Evolutionary conservation across 331 rosid genomes (phyloP), one percentile per base, ranked within the genome.

Genomic region (Cydonia oblonga): DNA sequence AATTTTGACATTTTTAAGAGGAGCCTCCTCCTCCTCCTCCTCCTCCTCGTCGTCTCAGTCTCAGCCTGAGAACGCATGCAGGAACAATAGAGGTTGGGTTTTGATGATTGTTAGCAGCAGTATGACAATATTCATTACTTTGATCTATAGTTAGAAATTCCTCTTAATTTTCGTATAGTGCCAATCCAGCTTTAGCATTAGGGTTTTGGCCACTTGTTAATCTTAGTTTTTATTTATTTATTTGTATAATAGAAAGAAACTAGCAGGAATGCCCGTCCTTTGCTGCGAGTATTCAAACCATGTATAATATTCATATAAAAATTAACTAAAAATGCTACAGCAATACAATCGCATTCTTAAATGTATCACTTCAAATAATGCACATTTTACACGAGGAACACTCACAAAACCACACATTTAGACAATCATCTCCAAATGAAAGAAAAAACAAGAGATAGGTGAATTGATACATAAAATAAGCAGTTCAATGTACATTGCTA

Each of bases 31-130:
- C 0, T 35, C 42, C 4, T 29, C 30, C 32, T 30, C 35, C 35
- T 40, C 46, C 0, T 58, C 42, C 42, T 38, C 9, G 0, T 1
- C 29, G 9, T 25, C 67, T 35, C 13, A 85, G 46, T 69, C 69
- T 77, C 71, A 54, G 33, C 74, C 83, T 29, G 81, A 78, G 22
- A 82, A 79, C 38, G 84, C 60, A 24, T 69, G 64, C 77, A 78
- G 79, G 71, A 76, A 78, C 67, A 87, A 44, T 57, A 82, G 85
- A 59, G 96, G 95, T 72, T 89, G 96, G 95, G 76, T 87, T 66
- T 76, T 80, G 16, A 75, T 92, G 52, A 79, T 92, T 57, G 79
- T 89, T 69, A 87, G 85, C 70, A 83, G 93, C 79, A 82, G 87
- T 64, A 46, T 86, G 82, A 86, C 88, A 64, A 70, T 87, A 68